Evolutionary conservation across 495 filamentous ascomycete genomes (phyloP).

Genomic region (Rusavskia elegans): DNA sequence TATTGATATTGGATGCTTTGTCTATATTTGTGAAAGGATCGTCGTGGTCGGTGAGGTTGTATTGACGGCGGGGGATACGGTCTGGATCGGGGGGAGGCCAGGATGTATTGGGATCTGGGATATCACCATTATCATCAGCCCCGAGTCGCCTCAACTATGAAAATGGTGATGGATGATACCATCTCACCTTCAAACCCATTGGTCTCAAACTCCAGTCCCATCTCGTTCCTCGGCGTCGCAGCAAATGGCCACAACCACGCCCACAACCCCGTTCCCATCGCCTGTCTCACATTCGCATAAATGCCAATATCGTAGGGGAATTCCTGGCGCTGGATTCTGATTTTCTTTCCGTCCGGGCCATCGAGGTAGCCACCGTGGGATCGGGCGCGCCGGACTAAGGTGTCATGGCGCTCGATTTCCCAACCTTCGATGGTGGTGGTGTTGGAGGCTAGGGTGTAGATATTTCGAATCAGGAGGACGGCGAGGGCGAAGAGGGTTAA

Average conservation of each 20-base stretch:
- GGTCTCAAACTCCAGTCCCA: slow-evolving; percentile 54
- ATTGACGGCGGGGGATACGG: slow-evolving; percentile 39
- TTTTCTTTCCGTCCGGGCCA: slow-evolving; percentile 39
- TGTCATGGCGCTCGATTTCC: slow-evolving; percentile 80
- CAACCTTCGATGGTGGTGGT: slow-evolving; percentile 83
- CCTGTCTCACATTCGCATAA: slow-evolving; percentile 57
- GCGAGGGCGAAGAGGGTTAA: slow-evolving; percentile 48
- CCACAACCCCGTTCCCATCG: slow-evolving; percentile 49
- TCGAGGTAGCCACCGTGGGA: slow-evolving; percentile 41
- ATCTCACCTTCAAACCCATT: slow-evolving; percentile 74
- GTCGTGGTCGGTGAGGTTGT: slow-evolving; percentile 13
- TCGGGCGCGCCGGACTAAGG: slow-evolving; percentile 45
- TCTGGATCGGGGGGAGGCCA: slow-evolving; percentile 93
- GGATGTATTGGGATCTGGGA: slow-evolving; percentile 28
- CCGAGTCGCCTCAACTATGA: no score
- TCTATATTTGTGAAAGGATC: slow-evolving; percentile 20
- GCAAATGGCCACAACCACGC: slow-evolving; percentile 53
- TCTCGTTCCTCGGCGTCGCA: slow-evolving; percentile 32
- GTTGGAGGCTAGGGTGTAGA: slow-evolving; percentile 43
- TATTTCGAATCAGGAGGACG: slow-evolving; percentile 44
- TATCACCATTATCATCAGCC: no score
- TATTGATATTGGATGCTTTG: slow-evolving; percentile 10
- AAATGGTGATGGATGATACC: no score
- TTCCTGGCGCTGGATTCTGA: slow-evolving; percentile 50
- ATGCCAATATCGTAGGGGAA: slow-evolving; percentile 90